These are phyloP conservation scores for Peronosclerospora sorghi DNA, from an alignment of 352 stramenopile genomes.

Conservation along the genomic window DNA sequence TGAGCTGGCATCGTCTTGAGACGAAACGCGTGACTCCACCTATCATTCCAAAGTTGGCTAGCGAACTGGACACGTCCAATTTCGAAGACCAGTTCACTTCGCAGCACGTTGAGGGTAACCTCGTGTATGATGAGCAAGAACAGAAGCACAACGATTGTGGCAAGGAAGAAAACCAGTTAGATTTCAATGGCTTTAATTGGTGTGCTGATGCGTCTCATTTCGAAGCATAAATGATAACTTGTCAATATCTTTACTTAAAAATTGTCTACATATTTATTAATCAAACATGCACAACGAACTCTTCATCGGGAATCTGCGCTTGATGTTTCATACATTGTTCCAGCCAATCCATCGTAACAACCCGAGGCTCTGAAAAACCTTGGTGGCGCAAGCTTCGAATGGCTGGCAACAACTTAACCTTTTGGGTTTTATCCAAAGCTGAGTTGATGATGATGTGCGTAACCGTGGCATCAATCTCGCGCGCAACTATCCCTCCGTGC, in stretches of 20 bases:
- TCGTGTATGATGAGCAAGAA: conserved; percentile 48
- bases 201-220: conserved; percentile 39
- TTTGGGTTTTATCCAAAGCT: conserved; percentile 11
- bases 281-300: conserved; percentile 45
- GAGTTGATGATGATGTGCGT: conserved; percentile 50
- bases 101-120: conserved; percentile 42
- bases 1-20: conserved; percentile 53
- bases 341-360: conserved; percentile 56
- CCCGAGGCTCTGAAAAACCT: conserved; percentile 32
- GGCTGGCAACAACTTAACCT: conserved; percentile 30
- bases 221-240: conserved; percentile 34
- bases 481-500: conserved; percentile 34
- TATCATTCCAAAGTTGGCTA: conserved; percentile 34
- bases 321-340: conserved; percentile 32
- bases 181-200: conserved; percentile 66
- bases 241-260: not conserved
- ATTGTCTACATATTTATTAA: not conserved
- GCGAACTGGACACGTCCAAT: conserved; percentile 37
- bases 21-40: conserved; percentile 69
- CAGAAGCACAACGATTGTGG: too few species aligned
- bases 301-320: conserved; percentile 39
- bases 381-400: conserved; percentile 39
- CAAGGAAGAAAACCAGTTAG: too few species aligned
- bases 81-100: conserved; percentile 62
- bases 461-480: conserved; percentile 29